Percentiles rank a stretch among this genome's conserved stretches.
Evolutionary conservation across 2,329 filamentous ascomycete species (phyloP).

Genomic region (Hawksworthiomyces lignivorus): DNA sequence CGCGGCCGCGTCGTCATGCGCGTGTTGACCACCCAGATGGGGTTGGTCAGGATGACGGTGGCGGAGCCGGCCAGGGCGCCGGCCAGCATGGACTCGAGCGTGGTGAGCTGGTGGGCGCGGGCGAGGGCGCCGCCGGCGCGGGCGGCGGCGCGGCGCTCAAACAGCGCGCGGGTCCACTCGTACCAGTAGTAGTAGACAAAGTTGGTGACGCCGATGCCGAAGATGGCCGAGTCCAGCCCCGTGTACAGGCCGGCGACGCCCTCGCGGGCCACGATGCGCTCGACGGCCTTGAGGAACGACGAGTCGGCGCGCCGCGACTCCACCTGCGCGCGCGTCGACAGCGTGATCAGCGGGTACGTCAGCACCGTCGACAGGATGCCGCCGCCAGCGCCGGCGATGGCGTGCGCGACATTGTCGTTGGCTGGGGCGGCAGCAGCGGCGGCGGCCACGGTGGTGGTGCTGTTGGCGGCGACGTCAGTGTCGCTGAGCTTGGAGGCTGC

Average conservation of each 20-base stretch:
- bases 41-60: slow-evolving; percentile 93
- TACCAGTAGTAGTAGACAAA: slow-evolving; percentile 99
- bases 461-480: no score
- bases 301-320: slow-evolving; percentile 90
- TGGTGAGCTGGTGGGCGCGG: slow-evolving; percentile 76
- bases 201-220: slow-evolving; percentile 97
- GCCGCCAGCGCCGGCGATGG: slow-evolving; percentile 84
- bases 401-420: slow-evolving; percentile 95
- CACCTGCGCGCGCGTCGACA: slow-evolving; percentile 95
- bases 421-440: slow-evolving; percentile 65
- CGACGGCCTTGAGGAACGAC: slow-evolving; percentile 73
- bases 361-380: slow-evolving; percentile 92
- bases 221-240: slow-evolving; percentile 86
- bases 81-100: slow-evolving; percentile 88
- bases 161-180: slow-evolving; percentile 87
- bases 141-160: slow-evolving; percentile 68
- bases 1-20: slow-evolving; percentile 88
- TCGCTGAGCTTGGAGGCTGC: no score
- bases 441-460: slow-evolving; percentile 20
- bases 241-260: slow-evolving; percentile 84
- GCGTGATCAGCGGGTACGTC: slow-evolving; percentile 96
- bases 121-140: slow-evolving; percentile 40
- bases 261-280: slow-evolving; percentile 83
- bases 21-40: slow-evolving; percentile 98
- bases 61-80: slow-evolving; percentile 89